Evolutionary conservation across 2,329 filamentous ascomycete genomes (phyloP), one percentile per base, ranked within the genome.

Genomic region (Phaeoacremonium minimum): DNA sequence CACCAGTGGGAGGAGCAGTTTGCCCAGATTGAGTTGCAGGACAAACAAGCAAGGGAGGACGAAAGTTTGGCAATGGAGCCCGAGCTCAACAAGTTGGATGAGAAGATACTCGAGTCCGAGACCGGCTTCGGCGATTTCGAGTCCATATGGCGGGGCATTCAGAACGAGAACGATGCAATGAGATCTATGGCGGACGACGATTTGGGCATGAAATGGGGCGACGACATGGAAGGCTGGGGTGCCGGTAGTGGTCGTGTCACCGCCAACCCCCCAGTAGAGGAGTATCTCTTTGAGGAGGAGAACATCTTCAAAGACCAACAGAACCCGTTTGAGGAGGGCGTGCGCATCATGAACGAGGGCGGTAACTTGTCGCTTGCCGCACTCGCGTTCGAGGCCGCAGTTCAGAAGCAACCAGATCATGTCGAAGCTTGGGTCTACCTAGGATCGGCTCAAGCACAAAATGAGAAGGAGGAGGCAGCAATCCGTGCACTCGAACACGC

Each of bases 401-500:
- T 91, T 5, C 90, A 96, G 60, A 89, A 91, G 64, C 81, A 95
- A 44, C 79, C 88, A 1, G 73, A 84, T 37, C 91, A 97, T 58
- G 80, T 91, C 26, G 86, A 95, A 37, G 93, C 93, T 4, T 98
- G 93, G 93, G 87, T 90, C 8, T 84, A 89, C 52, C 77, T 98
- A 19, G 93, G 93, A 36, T 83, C 85, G 36, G 87, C 90, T 14
- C 93, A 98, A 64, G 93, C 93, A 15, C 93, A 98, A 60, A 98
- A 98, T 61, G 93, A 98, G 63, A 98, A 98, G 67, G 93, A 98
- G 61, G 85, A 88, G 7, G 91, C 93, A 0, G 93, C 93, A 3
- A 96, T 98, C 46, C 83, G 93, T 20, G 93, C 93, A 4, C 71
- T 97, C 42, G 91, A 97, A 61, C 86, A 93, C 57, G 89, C 91